These are phyloP conservation scores for Cordia subcordata DNA, from an alignment of 257 asterid genomes.

Conservation along the genomic window DNA sequence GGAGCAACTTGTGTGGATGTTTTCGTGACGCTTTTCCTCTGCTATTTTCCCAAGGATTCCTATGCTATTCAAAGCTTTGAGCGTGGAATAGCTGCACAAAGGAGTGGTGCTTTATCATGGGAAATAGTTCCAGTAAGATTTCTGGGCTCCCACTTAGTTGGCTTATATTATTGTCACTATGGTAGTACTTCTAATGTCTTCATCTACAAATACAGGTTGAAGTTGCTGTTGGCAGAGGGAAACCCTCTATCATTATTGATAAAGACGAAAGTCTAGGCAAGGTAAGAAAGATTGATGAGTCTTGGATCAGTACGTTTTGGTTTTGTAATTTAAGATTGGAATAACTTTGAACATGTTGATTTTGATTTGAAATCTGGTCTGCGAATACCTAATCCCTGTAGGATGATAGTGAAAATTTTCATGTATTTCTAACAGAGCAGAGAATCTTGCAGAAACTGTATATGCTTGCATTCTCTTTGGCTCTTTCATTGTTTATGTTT, in stretches of 20 bases:
- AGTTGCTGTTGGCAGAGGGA: conserved; percentile 71
- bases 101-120: conserved; percentile 78
- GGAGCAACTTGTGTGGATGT: too few relatives aligned
- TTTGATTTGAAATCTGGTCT: not conserved
- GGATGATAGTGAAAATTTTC: too few relatives aligned
- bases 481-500: too few relatives aligned
- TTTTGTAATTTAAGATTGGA: not conserved
- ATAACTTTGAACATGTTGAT: not conserved
- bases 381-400: too few relatives aligned
- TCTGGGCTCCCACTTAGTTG: conserved; percentile 1
- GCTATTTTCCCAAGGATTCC: conserved; percentile 47
- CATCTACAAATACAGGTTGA: conserved; percentile 51
- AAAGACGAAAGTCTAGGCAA: conserved; percentile 77
- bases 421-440: too few relatives aligned
- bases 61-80: conserved; percentile 91
- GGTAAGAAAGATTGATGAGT: conserved; percentile 32
- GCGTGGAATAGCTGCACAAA: conserved; percentile 77
- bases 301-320: not conserved
- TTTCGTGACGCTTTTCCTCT: not conserved
- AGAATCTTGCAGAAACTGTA: too few relatives aligned
- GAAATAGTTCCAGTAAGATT: conserved; percentile 82
- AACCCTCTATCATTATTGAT: conserved; percentile 46
- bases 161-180: not conserved
- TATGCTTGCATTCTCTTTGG: too few relatives aligned
- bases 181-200: conserved; percentile 1